Conservation (phyloP, 176 grass and related monocot genomes). For the Lolium rigidum region DNA sequence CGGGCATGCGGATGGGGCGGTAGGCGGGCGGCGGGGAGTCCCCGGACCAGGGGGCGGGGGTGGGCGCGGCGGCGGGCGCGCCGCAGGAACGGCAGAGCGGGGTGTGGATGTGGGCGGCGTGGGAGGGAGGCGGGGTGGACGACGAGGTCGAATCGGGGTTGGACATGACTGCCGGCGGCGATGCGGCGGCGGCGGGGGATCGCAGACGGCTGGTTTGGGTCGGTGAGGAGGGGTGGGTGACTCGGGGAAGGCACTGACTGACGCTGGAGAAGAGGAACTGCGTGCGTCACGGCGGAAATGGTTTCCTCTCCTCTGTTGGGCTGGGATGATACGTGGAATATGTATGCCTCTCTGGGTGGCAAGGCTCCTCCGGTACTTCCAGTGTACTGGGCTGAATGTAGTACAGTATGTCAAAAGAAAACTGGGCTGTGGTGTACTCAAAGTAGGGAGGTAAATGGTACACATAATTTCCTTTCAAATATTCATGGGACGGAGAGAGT, state of each 20-base stretch:
- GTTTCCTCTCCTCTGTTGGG: not conserved
- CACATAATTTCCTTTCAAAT: too few species aligned
- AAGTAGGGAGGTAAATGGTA: too few species aligned
- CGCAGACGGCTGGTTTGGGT: conserved; percentile 26
- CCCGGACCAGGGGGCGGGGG: conserved; percentile 57
- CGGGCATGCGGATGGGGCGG: conserved; percentile 86
- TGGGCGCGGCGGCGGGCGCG: conserved; percentile 46
- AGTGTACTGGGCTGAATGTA: too few species aligned
- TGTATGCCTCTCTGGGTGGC: too few species aligned
- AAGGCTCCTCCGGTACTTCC: too few species aligned
- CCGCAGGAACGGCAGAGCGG: conserved; percentile 57
- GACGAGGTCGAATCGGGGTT: conserved; percentile 41
- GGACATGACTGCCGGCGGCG: conserved; percentile 53
- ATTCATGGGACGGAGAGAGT: too few species aligned
- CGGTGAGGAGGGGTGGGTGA: not conserved
- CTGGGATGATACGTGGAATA: too few species aligned
- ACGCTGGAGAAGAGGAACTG: not conserved
- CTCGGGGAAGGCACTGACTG: not conserved
- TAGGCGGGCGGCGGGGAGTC: conserved; percentile 86
- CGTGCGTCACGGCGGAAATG: not conserved
- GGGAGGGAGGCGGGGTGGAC: conserved; percentile 28
- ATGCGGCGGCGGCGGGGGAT: conserved; percentile 22
- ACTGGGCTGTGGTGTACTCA: too few species aligned
- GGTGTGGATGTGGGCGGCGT: conserved; percentile 36
- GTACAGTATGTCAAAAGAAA: too few species aligned